Evolutionary conservation across 345 rosid genomes (phyloP), one percentile per base, ranked within the genome.

Genomic region (Citrus maxima): DNA sequence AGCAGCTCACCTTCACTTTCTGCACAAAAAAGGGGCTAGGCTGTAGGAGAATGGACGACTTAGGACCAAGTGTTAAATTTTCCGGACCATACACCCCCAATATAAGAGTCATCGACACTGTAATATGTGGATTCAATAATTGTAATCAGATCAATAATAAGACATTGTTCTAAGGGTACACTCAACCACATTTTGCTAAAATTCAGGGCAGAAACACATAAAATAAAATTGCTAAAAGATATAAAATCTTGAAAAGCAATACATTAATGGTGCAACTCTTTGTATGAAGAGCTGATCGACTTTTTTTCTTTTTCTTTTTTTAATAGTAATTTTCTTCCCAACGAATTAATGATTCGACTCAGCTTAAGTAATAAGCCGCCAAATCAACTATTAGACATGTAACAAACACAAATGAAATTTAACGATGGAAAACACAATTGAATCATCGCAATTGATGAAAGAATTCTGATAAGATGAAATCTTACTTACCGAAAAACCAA

Each of bases 101-200:
- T 61, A 94, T 92, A 87, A 94, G 77, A 80, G 97, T 93, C 95
- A 90, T 86, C 25, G 98, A 93, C 66, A 93, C 99, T 94, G 91
- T 76, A 69, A 81, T 66, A 32, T 13, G 40, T 40, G 76, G 7
- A 46, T 74, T 59, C 35, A 22, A 13, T 59, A 22, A 73, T 7
- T 22, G 10, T 63, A 27, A 63, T 46, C 40, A 62, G 8, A 60
- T 58, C 35, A 40, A 61, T 25, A 59, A 24, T 51, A 25, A 74
- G 4, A 13, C 56, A 5, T 7, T 13, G 56, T 51, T 51, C 16
- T 13, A 19, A 16, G 56, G 21, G 21, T 51, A 7, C 21, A 51
- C 19, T 18, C 21, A 51, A 42, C 14, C 49, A 42, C 49, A 42
- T 10, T 42, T 42, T 35, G 37, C 37, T 34, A 35, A 35, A 35